Evolutionary conservation across 2,329 filamentous ascomycete genomes (phyloP).

Genomic region (Ceratocystis smalleyi): DNA sequence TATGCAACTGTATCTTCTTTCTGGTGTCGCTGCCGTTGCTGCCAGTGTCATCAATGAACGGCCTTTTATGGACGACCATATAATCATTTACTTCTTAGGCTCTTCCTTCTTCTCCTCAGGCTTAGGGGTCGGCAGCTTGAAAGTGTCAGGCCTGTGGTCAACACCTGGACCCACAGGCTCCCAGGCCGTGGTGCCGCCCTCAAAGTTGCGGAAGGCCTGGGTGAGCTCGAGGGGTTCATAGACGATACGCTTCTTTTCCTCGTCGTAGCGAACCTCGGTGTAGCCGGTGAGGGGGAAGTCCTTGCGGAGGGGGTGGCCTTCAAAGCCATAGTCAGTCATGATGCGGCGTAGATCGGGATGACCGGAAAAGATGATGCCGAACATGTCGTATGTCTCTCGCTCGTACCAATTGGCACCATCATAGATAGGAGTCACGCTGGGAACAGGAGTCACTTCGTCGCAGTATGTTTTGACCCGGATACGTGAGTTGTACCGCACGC

Average conservation of each 20-base stretch:
- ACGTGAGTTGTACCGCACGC: slow-evolving; percentile 87
- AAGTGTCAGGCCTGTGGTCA: slow-evolving; percentile 67
- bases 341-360: slow-evolving; percentile 93
- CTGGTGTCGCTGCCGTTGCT: slow-evolving; percentile 8
- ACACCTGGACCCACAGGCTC: slow-evolving; percentile 52
- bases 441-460: slow-evolving; percentile 86
- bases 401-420: slow-evolving; percentile 99
- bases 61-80: background rate
- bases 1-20: slow-evolving; percentile 8
- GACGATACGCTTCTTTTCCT: slow-evolving; percentile 99
- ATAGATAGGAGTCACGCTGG: slow-evolving; percentile 70
- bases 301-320: slow-evolving; percentile 91
- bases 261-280: slow-evolving; percentile 93
- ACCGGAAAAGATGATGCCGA: slow-evolving; percentile 88
- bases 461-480: slow-evolving; percentile 98
- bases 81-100: slow-evolving; percentile 62
- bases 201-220: slow-evolving; percentile 96
- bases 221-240: slow-evolving; percentile 95
- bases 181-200: slow-evolving; percentile 64
- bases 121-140: slow-evolving; percentile 91
- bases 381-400: slow-evolving; percentile 92
- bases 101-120: slow-evolving; percentile 84
- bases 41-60: background rate
- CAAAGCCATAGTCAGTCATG: slow-evolving; percentile 99
- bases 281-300: slow-evolving; percentile 97